phyloP scores from a whole-genome alignment of 495 filamentous ascomycete genomes.

The Aspergillus saccharolyticus region DNA sequence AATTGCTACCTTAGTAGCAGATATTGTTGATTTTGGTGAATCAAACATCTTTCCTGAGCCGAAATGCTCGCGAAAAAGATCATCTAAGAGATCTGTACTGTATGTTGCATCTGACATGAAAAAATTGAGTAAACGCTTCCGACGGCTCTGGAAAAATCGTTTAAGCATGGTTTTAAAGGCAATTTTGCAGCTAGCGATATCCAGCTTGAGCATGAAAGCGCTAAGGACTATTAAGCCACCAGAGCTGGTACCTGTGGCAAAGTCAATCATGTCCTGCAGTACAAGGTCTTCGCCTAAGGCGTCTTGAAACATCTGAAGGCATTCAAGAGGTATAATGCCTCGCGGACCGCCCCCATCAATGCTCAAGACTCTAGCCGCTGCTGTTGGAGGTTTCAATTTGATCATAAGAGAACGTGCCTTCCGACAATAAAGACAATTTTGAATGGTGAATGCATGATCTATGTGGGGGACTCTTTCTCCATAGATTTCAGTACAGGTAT shows the following conservation, averaged over 20 bases:
- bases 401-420: conserved; percentile 1
- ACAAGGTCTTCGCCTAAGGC: conserved; percentile 13
- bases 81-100: conserved; percentile 14
- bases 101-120: conserved; percentile 26
- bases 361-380: conserved; percentile 23
- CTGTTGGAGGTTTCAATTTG: conserved; percentile 25
- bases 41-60: conserved; percentile 13
- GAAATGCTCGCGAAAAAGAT: conserved; percentile 20
- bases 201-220: conserved; percentile 4
- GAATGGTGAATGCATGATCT: background rate
- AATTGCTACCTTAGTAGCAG: conserved; percentile 12
- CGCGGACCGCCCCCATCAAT: conserved; percentile 28
- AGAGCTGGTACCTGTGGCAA: conserved; percentile 25
- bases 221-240: conserved; percentile 14
- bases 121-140: conserved; percentile 6
- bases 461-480: conserved; percentile 11
- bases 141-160: conserved; percentile 14
- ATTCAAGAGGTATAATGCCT: conserved; percentile 26
- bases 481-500: conserved; percentile 21
- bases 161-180: conserved; percentile 20
- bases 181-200: conserved; percentile 13
- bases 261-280: conserved; percentile 24
- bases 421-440: conserved; percentile 12
- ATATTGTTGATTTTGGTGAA: conserved; percentile 7
- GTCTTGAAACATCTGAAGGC: conserved; percentile 23